Percentiles rank a stretch among this genome's conserved stretches.
phyloP scores from a whole-genome alignment of 1,284 basidiomycete genomes.

The Apiotrichum siamense region DNA sequence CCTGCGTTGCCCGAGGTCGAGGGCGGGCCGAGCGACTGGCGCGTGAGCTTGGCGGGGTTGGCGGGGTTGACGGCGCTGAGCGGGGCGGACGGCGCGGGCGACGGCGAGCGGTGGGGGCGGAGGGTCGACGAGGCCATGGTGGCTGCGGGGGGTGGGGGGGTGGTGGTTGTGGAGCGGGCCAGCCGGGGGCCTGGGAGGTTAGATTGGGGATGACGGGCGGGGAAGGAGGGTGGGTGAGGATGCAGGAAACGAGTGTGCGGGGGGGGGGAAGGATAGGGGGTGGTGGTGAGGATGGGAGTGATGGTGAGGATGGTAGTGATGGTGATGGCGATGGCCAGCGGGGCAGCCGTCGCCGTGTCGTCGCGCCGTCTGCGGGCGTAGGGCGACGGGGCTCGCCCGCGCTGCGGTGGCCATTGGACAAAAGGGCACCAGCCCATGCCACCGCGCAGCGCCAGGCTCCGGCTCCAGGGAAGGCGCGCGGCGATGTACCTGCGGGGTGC shows the following conservation, averaged over 20 bases:
- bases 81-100: slow-evolving; percentile 40
- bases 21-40: slow-evolving; percentile 45
- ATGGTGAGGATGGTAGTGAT: no score
- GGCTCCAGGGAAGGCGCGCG: no score
- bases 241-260: not conserved
- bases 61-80: slow-evolving; percentile 22
- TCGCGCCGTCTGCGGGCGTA: no score
- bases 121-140: slow-evolving; percentile 42
- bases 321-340: no score
- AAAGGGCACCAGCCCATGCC: no score
- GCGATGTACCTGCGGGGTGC: no score
- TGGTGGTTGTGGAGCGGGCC: not conserved
- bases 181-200: slow-evolving; percentile 10
- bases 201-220: not conserved
- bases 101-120: slow-evolving; percentile 44
- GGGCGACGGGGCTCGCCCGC: no score
- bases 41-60: slow-evolving; percentile 42
- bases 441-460: no score
- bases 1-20: slow-evolving; percentile 23
- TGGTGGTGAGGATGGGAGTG: no score
- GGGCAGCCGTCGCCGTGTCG: no score
- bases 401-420: no score
- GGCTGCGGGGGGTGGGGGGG: not conserved
- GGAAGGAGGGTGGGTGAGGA: not conserved
- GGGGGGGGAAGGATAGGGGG: not conserved